Conservation (phyloP, 1,139 yeast genomes). For the Arxiozyma slooffiae region DNA sequence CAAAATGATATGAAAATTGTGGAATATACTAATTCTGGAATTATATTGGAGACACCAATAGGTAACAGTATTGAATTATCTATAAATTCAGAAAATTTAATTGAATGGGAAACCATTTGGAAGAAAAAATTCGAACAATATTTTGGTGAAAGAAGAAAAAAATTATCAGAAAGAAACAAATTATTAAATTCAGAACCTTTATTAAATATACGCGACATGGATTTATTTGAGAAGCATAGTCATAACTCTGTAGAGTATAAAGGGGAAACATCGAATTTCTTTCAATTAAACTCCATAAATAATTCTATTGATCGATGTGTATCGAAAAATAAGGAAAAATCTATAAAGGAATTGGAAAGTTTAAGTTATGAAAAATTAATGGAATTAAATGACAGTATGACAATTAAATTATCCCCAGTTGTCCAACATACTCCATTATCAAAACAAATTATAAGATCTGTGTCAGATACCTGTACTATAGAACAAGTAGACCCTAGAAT, state of each 20-base stretch:
- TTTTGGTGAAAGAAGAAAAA: slow-evolving; percentile 3
- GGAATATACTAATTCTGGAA: slow-evolving; percentile 4
- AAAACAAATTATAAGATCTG: slow-evolving; percentile 10
- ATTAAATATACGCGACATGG: not conserved
- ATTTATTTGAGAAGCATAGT: not conserved
- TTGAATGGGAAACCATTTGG: slow-evolving; percentile 19
- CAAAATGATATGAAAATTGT: slow-evolving; percentile 24
- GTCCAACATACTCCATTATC: slow-evolving; percentile 7
- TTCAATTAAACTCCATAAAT: not conserved
- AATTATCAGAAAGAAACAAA: not conserved
- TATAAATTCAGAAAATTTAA: slow-evolving; percentile 13
- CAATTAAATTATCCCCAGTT: slow-evolving; percentile 16
- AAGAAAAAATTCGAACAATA: slow-evolving; percentile 9
- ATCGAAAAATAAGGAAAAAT: not conserved
- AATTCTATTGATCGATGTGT: not conserved
- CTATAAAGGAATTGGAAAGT: slow-evolving; percentile 11
- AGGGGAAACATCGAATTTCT: not conserved
- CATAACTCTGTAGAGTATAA: not conserved
- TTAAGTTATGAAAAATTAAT: slow-evolving; percentile 21
- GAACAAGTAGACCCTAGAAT: slow-evolving; percentile 9
- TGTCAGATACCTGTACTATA: slow-evolving; percentile 13
- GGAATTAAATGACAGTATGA: slow-evolving; percentile 19
- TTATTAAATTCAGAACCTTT: not conserved
- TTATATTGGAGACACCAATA: slow-evolving; percentile 11
- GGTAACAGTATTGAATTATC: slow-evolving; percentile 13